phyloP scores from a whole-genome alignment of 2,329 filamentous ascomycete species.

The Tolypocladium tundrense region DNA sequence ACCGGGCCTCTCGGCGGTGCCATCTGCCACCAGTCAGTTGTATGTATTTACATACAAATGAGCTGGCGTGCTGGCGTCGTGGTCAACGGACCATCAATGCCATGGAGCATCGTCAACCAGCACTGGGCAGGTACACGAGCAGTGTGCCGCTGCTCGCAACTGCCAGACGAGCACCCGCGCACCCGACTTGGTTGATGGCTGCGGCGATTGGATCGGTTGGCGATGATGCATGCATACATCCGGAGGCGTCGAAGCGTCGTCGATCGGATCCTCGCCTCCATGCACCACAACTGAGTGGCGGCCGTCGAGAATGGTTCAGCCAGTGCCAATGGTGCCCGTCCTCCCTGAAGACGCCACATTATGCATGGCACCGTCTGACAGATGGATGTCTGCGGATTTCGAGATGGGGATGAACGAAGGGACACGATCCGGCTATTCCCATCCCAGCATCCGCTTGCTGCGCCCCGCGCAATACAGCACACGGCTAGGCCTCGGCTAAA shows the following conservation, averaged over 20 bases:
- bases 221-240: background rate
- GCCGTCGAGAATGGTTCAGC: background rate
- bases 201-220: background rate
- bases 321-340: background rate
- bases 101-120: background rate
- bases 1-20: background rate
- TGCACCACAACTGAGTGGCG: background rate
- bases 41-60: background rate
- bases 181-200: background rate
- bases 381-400: background rate
- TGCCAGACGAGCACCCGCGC: background rate
- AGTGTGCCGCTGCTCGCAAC: background rate
- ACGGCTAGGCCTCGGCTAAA: background rate
- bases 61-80: background rate
- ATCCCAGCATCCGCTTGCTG: background rate
- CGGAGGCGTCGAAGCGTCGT: background rate
- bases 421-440: background rate
- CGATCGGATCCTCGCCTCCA: background rate
- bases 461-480: background rate
- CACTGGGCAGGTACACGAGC: background rate
- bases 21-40: background rate
- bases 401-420: background rate
- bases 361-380: background rate
- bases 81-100: background rate
- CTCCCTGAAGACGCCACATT: background rate